Base-by-base conservation (phyloP, 106 monocot genomes). In the Acorus calamus region DNA sequence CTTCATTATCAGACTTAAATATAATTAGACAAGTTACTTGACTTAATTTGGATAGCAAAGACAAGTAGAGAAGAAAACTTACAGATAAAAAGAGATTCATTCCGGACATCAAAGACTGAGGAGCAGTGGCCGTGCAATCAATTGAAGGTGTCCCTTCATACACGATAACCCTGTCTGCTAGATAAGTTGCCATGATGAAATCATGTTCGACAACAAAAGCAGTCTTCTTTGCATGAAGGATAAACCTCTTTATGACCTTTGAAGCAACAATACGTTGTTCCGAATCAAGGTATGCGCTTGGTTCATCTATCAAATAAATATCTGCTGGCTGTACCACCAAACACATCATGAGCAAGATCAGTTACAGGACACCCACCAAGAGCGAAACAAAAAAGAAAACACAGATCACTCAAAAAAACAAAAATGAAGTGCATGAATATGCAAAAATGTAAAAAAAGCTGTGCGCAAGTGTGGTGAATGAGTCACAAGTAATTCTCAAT, bases 121-220 rank as follows among this genome's bases (percentile, higher is more conserved):
- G 92, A 60, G 83, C 56, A 69, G 85, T 98, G 66, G 98, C 92
- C 43, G 41, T 55, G 67, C 98, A 98, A 66, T 92, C 85, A 44
- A 98, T 64, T 50, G 92, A 98, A 10, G 98, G 92, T 65, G 70
- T 69, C 48, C 98, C 98, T 79, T 98, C 92, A 8, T 88, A 98
- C 43, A 98, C 98, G 51, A 98, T 84, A 49, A 98, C 98, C 67
- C 88, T 98, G 56, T 98, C 98, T n/a, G 92, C 98, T 42, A 98
- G 80, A 62, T 98, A 98, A 11, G 91, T 88, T 53, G 98, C 98
- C 98, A 98, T 92, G 68, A 98, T 92, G 57, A 98, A 92, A 66
- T 98, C 98, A 56, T 98, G 98, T 68, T 98, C 98, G 44, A 98
- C 98, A 11, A 98, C 81, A 73, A 98, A 98, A 43, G 98, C 98